Evolutionary conservation across 1,139 yeast genomes (phyloP), one percentile per base, ranked within the genome.

Genomic region (Insectozyma bohioensis): DNA sequence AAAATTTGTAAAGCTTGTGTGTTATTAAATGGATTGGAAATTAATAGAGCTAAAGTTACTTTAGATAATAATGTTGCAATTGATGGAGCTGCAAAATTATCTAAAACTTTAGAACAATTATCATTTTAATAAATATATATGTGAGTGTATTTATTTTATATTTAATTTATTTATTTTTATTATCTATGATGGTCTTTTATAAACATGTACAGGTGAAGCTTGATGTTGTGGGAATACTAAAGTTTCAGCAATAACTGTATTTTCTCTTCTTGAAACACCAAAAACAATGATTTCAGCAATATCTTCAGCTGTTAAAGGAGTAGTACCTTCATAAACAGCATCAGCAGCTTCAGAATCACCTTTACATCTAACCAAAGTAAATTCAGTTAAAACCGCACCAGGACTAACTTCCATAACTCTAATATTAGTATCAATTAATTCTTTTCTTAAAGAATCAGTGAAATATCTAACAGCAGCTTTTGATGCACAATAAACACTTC

Each of bases 1-100:
- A 75, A 66, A 48, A 75, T 88, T 9, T 92, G 99, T 61, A 92
- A 92, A 59, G 98, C 98, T 0, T 92, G 99, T 61, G 77, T 85
- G 42, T 64, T 92, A 24, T 63, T 94, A 30, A 88, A 85, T 39
- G 97, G 97, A 0, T 71, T 94, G 35, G 95, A 90, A 48, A 71
- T 76, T 39, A 82, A 75, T 44, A 69, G 94, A 46, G 85, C 92
- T 0, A 77, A 78, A 48, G 58, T 82, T 4, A 43, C 57, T 1
- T 54, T 81, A 4, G 85, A 77, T 5, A 72, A 67, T 13, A 73
- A 76, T 37, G 55, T 63, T 10, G 63, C 63, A 4, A 58, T 64
- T 1, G 77, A 70, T 25, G 92, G 94, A 3, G 84, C 90, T 2
- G 95, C 95, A 1, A 75, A 74, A 41, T 52, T 80, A 11, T 64